phyloP scores from a whole-genome alignment of 1,284 basidiomycete species.

The Salmacisia buchloeana region DNA sequence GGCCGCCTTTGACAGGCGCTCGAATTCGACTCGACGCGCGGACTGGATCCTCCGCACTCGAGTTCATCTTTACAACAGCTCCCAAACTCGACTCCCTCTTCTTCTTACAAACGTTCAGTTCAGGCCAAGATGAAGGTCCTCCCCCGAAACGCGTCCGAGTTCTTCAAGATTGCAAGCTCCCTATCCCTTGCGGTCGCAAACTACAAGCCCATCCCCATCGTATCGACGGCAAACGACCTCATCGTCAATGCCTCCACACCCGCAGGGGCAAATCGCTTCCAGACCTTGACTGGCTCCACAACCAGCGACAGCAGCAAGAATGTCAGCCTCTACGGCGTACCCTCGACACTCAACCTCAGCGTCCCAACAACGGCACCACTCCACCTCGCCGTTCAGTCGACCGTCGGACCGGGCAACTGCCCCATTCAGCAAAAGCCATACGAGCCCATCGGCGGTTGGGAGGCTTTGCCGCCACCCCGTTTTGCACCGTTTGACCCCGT shows the following conservation, averaged over 20 bases:
- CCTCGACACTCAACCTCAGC: slow-evolving; percentile 29
- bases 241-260: background rate
- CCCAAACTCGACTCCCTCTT: background rate
- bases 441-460: slow-evolving; percentile 35
- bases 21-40: background rate
- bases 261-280: background rate
- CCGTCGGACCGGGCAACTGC: slow-evolving; percentile 40
- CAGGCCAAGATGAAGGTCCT: slow-evolving; percentile 11
- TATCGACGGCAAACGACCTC: background rate
- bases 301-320: background rate
- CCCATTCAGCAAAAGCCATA: slow-evolving; percentile 30
- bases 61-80: background rate
- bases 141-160: slow-evolving; percentile 8
- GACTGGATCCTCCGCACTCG: background rate
- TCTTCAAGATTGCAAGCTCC: slow-evolving; percentile 27
- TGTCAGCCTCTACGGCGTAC: slow-evolving; percentile 31
- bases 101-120: background rate
- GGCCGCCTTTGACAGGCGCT: slow-evolving; percentile 2
- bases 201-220: slow-evolving; percentile 45
- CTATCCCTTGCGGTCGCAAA: slow-evolving; percentile 46
- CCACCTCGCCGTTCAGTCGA: slow-evolving; percentile 21
- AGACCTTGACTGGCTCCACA: background rate
- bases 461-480: slow-evolving; percentile 25
- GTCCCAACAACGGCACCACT: slow-evolving; percentile 13
- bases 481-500: slow-evolving; percentile 42